Conservation (phyloP, 176 grass and related monocot genomes). For the Aegilops tauschii region DNA sequence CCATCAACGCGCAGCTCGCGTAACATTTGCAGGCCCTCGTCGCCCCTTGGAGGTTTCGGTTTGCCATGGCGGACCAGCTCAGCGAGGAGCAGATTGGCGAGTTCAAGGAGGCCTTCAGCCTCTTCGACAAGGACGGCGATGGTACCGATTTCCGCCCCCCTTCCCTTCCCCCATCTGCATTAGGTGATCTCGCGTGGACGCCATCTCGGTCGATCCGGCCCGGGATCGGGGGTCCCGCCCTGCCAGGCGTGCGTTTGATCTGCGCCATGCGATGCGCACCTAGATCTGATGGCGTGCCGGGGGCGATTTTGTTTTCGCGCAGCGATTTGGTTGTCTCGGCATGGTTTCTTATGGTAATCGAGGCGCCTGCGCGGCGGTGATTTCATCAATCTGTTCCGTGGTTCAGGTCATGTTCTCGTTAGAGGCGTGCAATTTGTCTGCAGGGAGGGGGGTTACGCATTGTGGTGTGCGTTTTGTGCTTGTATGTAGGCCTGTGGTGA, state of each 20-base stretch:
- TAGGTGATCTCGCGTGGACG: neutral
- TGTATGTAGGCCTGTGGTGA: neutral
- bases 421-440: neutral
- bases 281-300: neutral
- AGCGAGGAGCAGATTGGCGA: conserved; percentile 69
- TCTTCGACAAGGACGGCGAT: conserved; percentile 87
- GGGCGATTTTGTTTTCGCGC: neutral
- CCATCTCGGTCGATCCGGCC: neutral
- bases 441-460: neutral
- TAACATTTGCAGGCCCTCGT: neutral
- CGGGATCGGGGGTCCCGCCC: neutral
- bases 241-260: neutral
- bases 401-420: neutral
- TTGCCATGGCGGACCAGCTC: conserved; percentile 64
- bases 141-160: conserved; percentile 28
- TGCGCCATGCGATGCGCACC: neutral
- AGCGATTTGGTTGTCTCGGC: neutral
- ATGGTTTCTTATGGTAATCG: neutral
- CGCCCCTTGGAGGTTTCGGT: neutral
- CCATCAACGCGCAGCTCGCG: neutral
- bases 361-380: neutral
- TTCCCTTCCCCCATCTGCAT: neutral
- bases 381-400: neutral
- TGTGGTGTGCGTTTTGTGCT: neutral
- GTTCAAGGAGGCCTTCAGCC: conserved; percentile 82